Percentiles rank a stretch among this genome's conserved stretches.
Evolutionary conservation across 2,329 filamentous ascomycete species (phyloP).

Genomic region (Nannizziopsis arthrosporioides): DNA sequence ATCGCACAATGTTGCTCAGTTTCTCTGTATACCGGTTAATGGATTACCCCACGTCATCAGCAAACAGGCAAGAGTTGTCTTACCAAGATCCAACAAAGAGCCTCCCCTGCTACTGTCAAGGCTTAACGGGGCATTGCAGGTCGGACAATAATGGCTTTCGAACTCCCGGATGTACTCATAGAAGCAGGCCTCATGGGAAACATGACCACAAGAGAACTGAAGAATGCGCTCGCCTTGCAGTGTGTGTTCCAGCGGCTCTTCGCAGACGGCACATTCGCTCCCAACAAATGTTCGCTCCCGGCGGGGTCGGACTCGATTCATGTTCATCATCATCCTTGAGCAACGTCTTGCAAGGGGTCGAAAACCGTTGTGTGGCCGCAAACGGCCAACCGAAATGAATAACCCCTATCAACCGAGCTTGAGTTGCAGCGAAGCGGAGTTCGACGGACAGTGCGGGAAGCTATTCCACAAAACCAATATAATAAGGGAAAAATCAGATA

Average conservation of each 20-base stretch:
- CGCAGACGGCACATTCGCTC: conserved; percentile 87
- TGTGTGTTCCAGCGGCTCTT: conserved; percentile 92
- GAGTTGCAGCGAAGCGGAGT: no score
- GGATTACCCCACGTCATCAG: not conserved
- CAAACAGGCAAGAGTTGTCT: not conserved
- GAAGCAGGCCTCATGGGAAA: conserved; percentile 95
- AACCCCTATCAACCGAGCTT: not conserved
- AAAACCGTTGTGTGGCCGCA: not conserved
- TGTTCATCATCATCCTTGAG: conserved; percentile 46
- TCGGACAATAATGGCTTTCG: conserved; percentile 86
- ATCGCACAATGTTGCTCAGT: conserved; percentile 83
- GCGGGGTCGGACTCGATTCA: conserved; percentile 66
- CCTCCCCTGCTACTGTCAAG: conserved; percentile 86
- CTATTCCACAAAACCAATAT: no score
- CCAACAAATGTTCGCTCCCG: conserved; percentile 92
- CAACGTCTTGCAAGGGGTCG: not conserved
- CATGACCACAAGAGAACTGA: conserved; percentile 93
- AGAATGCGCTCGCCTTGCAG: conserved; percentile 85
- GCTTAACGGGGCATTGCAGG: conserved; percentile 81
- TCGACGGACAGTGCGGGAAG: no score
- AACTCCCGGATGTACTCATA: conserved; percentile 96
- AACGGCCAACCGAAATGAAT: not conserved
- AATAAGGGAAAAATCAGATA: no score
- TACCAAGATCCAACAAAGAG: conserved; percentile 86
- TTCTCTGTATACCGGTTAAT: conserved; percentile 53